These are phyloP conservation scores for Metarhizium anisopliae DNA, from an alignment of 2,329 filamentous ascomycete genomes.

Conservation along the genomic window DNA sequence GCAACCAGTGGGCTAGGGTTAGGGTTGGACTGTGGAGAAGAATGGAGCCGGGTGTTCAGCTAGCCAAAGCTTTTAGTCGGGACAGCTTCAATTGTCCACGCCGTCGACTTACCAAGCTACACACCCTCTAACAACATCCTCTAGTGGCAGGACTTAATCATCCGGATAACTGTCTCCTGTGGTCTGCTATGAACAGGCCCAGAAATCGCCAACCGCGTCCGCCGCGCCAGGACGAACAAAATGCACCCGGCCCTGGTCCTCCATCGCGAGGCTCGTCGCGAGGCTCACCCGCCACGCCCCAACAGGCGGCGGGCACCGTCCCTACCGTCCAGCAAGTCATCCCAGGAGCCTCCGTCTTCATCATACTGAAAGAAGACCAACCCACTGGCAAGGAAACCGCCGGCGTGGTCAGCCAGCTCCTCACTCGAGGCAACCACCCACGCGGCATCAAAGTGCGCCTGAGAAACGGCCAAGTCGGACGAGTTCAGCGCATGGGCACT, in stretches of 20 bases:
- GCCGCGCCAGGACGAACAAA: neutral
- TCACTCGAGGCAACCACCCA: constrained; percentile 67
- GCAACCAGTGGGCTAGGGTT: too few relatives aligned
- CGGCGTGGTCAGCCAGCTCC: constrained; percentile 56
- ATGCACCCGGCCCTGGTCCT: neutral
- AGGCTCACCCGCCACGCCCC: constrained; percentile 20
- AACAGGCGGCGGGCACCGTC: constrained; percentile 29
- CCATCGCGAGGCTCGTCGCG: constrained; percentile 5
- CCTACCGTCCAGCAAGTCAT: constrained; percentile 44
- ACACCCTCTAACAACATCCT: too few relatives aligned
- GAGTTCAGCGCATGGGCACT: constrained; percentile 56
- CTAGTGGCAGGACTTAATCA: too few relatives aligned
- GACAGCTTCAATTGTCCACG: too few relatives aligned
- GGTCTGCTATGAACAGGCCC: constrained; percentile 21
- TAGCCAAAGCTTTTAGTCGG: too few relatives aligned
- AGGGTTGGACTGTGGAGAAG: too few relatives aligned
- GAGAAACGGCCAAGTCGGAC: constrained; percentile 59
- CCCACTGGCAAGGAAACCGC: constrained; percentile 61
- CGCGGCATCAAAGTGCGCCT: constrained; percentile 73
- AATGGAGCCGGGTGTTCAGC: too few relatives aligned
- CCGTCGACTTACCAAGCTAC: too few relatives aligned
- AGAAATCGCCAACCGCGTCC: constrained; percentile 23
- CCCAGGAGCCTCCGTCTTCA: constrained; percentile 57
- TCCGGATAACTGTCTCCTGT: neutral
- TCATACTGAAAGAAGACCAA: constrained; percentile 70